These are phyloP conservation scores for Fusarium concolor DNA, from an alignment of 2,329 filamentous ascomycete species.

Conservation along the genomic window DNA sequence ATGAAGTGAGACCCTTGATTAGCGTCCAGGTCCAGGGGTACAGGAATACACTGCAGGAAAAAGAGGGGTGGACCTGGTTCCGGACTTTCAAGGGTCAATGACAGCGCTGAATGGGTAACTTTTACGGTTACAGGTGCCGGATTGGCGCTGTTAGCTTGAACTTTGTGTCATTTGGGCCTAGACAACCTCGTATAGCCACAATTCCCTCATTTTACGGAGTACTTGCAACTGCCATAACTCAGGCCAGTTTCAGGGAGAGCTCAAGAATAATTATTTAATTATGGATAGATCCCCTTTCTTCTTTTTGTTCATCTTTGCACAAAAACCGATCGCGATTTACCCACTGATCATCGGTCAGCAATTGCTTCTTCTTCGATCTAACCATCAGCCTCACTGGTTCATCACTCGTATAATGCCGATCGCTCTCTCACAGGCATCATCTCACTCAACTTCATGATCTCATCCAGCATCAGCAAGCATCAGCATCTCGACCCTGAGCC, in stretches of 20 bases:
- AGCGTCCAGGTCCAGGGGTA: conserved; percentile 5
- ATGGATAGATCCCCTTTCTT: background rate
- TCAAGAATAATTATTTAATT: conserved; percentile 5
- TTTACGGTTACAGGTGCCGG: background rate
- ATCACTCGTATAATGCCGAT: background rate
- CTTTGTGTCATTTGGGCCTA: background rate
- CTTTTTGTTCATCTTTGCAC: background rate
- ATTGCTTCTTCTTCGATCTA: background rate
- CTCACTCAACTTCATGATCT: background rate
- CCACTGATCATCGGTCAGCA: background rate
- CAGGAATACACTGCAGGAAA: background rate
- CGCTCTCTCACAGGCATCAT: background rate
- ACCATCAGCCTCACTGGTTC: background rate
- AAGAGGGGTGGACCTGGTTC: conserved; percentile 11
- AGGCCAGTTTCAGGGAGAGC: background rate
- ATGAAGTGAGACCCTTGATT: conserved; percentile 5
- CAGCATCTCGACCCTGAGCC: background rate
- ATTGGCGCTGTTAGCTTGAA: background rate
- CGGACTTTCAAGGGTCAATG: conserved; percentile 11
- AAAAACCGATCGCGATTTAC: too few relatives aligned
- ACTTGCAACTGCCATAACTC: background rate
- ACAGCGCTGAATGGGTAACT: background rate
- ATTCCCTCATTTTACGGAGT: conserved; percentile 1
- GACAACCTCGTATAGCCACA: background rate
- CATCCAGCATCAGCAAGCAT: background rate